Percentiles rank a stretch among this genome's conserved stretches.
phyloP scores from a whole-genome alignment of 495 filamentous ascomycete species.

The Penicillium ochrochloron region DNA sequence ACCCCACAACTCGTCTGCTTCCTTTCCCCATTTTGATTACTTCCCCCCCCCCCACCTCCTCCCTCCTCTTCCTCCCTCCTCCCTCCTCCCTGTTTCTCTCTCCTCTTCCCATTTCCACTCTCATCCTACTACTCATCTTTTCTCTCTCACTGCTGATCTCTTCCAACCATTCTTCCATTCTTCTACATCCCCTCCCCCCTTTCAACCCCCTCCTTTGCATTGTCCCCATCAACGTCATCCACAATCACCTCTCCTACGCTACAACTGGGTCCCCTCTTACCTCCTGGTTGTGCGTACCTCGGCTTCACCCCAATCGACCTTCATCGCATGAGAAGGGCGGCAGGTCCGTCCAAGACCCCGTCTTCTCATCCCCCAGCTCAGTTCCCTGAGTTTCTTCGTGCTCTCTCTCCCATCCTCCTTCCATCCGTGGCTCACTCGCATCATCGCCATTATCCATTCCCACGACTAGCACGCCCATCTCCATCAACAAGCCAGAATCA shows the following conservation, averaged over 20 bases:
- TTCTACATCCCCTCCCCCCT: neutral
- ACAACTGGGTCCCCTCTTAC: conserved; percentile 10
- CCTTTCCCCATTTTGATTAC: neutral
- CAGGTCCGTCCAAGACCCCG: conserved; percentile 33
- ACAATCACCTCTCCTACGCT: conserved; percentile 11
- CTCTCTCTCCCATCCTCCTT: conserved; percentile 3
- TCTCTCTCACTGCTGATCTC: conserved; percentile 2
- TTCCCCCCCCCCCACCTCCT: conserved; percentile 5
- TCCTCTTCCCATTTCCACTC: neutral
- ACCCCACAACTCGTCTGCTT: conserved; percentile 3
- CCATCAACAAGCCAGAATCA: conserved; percentile 9
- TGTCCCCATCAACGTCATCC: neutral
- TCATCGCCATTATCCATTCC: conserved; percentile 10
- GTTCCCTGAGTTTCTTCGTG: conserved; percentile 2
- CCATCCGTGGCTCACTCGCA: neutral
- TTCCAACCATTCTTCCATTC: conserved; percentile 6
- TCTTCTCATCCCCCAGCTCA: conserved; percentile 20
- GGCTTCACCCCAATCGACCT: conserved; percentile 8
- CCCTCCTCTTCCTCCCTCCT: conserved; percentile 6
- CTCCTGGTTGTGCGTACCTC: conserved; percentile 9
- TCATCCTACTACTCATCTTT: neutral
- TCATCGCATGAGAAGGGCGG: conserved; percentile 35
- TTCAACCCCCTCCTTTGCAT: conserved; percentile 3
- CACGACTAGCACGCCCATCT: neutral
- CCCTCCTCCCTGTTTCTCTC: conserved; percentile 11